Percentiles rank a stretch among this genome's conserved stretches.
Evolutionary conservation across 2,329 filamentous ascomycete genomes (phyloP).

Genomic region (Colletotrichum liaoningense): DNA sequence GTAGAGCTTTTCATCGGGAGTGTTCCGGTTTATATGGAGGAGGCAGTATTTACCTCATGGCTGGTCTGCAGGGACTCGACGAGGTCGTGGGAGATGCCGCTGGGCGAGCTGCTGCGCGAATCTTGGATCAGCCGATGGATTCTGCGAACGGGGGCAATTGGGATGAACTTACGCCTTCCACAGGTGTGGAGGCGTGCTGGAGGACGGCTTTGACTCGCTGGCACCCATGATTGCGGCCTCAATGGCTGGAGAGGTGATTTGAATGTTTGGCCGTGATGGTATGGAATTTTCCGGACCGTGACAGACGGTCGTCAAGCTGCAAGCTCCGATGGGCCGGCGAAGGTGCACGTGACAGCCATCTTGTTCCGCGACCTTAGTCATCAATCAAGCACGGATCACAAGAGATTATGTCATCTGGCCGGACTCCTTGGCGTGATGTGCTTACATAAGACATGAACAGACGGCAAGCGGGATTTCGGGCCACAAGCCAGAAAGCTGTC

Average conservation of each 20-base stretch:
- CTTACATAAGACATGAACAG: neutral
- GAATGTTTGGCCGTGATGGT: constrained; percentile 35
- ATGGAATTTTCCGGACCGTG: constrained; percentile 38
- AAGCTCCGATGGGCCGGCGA: constrained; percentile 34
- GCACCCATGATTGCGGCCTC: constrained; percentile 63
- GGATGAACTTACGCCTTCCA: constrained; percentile 66
- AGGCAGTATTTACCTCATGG: constrained; percentile 75
- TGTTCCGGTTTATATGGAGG: neutral
- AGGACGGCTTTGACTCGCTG: constrained; percentile 65
- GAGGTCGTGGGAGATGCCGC: constrained; percentile 80
- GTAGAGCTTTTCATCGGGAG: neutral
- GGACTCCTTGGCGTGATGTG: neutral
- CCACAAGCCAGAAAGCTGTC: neutral
- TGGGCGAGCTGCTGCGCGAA: constrained; percentile 53
- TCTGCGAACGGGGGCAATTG: neutral
- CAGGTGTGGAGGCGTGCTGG: constrained; percentile 52
- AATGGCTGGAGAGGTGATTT: constrained; percentile 35
- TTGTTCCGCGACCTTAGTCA: neutral
- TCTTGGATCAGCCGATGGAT: constrained; percentile 33
- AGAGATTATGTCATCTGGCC: neutral
- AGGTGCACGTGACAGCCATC: constrained; percentile 24
- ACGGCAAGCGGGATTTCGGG: neutral
- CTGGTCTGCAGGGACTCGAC: constrained; percentile 86
- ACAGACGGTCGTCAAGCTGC: constrained; percentile 33
- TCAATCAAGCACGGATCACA: accelerated